A percentile compares a stretch with the other conserved stretches of the same genome.
These are phyloP conservation scores for Pseudopediastrum boryanum DNA, from an alignment of 139 green algal species.

Conservation along the genomic window DNA sequence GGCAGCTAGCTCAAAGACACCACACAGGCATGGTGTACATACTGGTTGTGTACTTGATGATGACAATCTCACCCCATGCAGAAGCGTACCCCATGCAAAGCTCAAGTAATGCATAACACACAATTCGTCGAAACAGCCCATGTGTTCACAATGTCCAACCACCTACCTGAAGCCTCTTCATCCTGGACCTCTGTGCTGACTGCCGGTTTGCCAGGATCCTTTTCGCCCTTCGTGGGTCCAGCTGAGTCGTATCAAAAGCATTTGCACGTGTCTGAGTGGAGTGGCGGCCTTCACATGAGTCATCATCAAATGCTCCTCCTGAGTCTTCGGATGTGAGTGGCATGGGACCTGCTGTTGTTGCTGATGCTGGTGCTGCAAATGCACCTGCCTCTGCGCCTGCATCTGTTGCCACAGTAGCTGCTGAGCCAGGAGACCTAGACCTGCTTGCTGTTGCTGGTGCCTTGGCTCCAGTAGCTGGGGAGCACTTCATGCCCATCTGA, in stretches of 20 bases:
- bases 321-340: background rate
- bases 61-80: too few relatives aligned
- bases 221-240: constrained; percentile 53
- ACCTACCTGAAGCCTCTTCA: constrained; percentile 52
- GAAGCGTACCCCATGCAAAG: too few relatives aligned
- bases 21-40: too few relatives aligned
- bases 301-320: background rate
- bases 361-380: background rate
- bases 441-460: too few relatives aligned
- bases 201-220: constrained; percentile 64
- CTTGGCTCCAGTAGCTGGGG: too few relatives aligned
- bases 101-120: too few relatives aligned
- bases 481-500: too few relatives aligned
- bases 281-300: background rate
- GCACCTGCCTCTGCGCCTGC: background rate
- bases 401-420: background rate
- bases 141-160: background rate
- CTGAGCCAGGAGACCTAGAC: too few relatives aligned
- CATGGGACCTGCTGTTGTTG: background rate
- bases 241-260: constrained; percentile 45
- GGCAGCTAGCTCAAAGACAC: too few relatives aligned
- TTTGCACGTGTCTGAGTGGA: constrained; percentile 51
- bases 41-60: too few relatives aligned
- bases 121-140: background rate
- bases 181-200: constrained; percentile 50